Evolutionary conservation across 2,329 filamentous ascomycete genomes (phyloP).

Genomic region (Cryphonectria naterciae): DNA sequence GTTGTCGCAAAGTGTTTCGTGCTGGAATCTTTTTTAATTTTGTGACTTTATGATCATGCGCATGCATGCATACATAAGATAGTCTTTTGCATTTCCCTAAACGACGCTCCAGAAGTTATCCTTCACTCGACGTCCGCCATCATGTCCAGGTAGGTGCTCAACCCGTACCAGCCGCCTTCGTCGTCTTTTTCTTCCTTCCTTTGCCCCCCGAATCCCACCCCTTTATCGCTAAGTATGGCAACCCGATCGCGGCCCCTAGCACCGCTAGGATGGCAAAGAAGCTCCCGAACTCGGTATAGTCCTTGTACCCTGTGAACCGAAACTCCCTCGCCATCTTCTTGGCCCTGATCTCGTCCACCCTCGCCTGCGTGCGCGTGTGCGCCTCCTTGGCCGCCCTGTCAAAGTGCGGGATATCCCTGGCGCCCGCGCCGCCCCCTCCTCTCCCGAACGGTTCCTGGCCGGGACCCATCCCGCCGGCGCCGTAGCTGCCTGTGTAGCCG

Average conservation of each 20-base stretch:
- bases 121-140: not conserved
- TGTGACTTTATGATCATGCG: not conserved
- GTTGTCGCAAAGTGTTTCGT: not conserved
- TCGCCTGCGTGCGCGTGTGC: constrained; percentile 75
- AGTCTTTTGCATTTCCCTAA: not conserved
- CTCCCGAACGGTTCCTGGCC: constrained; percentile 55
- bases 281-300: constrained; percentile 40
- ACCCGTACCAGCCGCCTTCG: not conserved
- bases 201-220: constrained; percentile 34
- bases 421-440: constrained; percentile 30
- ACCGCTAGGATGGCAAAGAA: constrained; percentile 57
- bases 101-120: not conserved
- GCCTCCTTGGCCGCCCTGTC: constrained; percentile 65
- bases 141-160: not conserved
- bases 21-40: not conserved
- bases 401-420: constrained; percentile 74
- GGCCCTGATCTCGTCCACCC: constrained; percentile 56
- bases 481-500: constrained; percentile 32
- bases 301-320: constrained; percentile 40
- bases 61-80: not conserved
- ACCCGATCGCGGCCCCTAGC: constrained; percentile 49
- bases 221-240: constrained; percentile 48
- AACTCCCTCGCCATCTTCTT: constrained; percentile 44
- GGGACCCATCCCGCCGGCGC: constrained; percentile 60
- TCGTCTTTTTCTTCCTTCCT: constrained; percentile 33